Evolutionary conservation across 176 grass and related monocot genomes (phyloP).

Genomic region (Oryza officinalis): DNA sequence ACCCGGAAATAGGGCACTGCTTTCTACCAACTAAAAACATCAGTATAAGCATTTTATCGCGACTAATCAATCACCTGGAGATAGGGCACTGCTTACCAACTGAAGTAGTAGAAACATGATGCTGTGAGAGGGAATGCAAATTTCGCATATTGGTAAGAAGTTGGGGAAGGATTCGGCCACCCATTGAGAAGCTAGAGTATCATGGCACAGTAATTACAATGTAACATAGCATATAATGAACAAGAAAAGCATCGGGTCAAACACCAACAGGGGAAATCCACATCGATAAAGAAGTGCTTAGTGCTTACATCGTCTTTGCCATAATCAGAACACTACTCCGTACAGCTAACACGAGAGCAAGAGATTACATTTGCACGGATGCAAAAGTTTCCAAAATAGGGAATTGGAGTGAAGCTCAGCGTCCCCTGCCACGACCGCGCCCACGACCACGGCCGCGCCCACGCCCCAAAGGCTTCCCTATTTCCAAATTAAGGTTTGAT

Average conservation of each 20-base stretch:
- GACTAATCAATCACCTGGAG: no score
- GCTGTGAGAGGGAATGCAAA: not conserved
- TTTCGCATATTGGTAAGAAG: not conserved
- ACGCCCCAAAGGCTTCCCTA: conserved; percentile 73
- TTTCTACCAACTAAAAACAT: no score
- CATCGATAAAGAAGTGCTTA: not conserved
- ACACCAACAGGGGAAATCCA: conserved; percentile 24
- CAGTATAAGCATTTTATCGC: no score
- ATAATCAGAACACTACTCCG: not conserved
- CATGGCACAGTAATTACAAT: conserved; percentile 22
- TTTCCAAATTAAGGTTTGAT: conserved; percentile 17
- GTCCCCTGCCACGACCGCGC: conserved; percentile 62
- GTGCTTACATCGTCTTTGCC: not conserved
- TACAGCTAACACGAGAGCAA: conserved; percentile 32
- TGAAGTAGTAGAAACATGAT: no score
- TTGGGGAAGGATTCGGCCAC: not conserved
- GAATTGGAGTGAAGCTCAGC: conserved; percentile 34
- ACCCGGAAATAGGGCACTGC: no score
- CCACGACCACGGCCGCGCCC: conserved; percentile 71
- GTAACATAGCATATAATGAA: conserved; percentile 8
- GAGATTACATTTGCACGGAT: conserved; percentile 44
- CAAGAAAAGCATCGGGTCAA: not conserved
- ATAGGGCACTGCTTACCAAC: not conserved
- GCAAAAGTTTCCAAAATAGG: conserved; percentile 44
- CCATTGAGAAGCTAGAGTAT: not conserved